Conservation (phyloP, 768 basidiomycete species). For the Russula dissimulans region DNA sequence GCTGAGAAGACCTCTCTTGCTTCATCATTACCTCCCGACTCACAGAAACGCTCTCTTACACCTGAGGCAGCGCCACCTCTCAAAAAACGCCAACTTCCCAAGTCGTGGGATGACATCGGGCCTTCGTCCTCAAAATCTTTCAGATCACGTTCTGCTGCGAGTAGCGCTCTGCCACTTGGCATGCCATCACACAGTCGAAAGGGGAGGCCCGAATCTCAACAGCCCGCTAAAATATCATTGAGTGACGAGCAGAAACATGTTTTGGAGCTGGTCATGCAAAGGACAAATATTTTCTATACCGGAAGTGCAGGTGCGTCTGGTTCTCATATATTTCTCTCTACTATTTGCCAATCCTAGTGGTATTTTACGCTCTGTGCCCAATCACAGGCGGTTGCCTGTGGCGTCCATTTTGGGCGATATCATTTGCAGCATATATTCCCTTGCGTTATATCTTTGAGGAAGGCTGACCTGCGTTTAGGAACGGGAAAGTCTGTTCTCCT, state of each 20-base stretch:
- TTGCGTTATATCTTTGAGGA: not conserved
- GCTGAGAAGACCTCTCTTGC: not conserved
- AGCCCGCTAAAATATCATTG: conserved; percentile 43
- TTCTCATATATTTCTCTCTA: not conserved
- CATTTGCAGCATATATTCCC: not conserved
- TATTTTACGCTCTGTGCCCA: not conserved
- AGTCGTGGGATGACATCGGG: conserved; percentile 11
- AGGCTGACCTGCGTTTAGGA: conserved; percentile 37
- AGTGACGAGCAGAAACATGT: conserved; percentile 85
- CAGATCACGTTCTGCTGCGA: not conserved
- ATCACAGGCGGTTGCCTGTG: not conserved
- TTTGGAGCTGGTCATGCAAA: conserved; percentile 62
- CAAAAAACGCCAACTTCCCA: conserved; percentile 16
- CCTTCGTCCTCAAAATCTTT: not conserved
- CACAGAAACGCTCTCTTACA: conserved; percentile 22
- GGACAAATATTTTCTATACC: conserved; percentile 85
- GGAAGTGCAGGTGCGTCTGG: conserved; percentile 79
- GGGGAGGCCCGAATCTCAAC: conserved; percentile 18
- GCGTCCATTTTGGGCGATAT: not conserved
- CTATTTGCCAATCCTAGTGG: not conserved
- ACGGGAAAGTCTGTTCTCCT: conserved; percentile 95
- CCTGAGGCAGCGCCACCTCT: not conserved
- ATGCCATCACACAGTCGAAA: conserved; percentile 10
- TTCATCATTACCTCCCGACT: conserved; percentile 13
- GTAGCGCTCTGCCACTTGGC: not conserved